A percentile compares a stretch with the other conserved stretches of the same genome.
These are phyloP conservation scores for Mortierella sp. DNA, from an alignment of 371 early-diverging fungal genomes.

Conservation along the genomic window DNA sequence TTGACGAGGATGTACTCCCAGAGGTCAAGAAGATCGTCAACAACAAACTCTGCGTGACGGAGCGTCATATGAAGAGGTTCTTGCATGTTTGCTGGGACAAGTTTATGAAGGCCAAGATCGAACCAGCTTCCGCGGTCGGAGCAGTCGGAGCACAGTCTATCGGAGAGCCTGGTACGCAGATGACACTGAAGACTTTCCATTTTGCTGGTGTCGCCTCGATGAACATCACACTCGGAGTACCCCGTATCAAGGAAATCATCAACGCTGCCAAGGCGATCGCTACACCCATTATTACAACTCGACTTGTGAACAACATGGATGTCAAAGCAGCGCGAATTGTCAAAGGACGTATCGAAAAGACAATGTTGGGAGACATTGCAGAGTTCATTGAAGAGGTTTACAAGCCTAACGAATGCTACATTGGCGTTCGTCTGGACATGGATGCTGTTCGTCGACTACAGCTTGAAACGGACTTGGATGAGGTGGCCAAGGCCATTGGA, in stretches of 20 bases:
- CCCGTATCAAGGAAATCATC: constrained; percentile 98
- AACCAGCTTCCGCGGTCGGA: constrained; percentile 91
- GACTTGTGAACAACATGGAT: constrained; percentile 72
- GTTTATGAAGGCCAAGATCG: constrained; percentile 90
- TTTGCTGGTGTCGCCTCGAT: constrained; percentile 99
- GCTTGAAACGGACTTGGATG: constrained; percentile 84
- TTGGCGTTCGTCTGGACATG: constrained; percentile 84
- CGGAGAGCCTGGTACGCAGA: constrained; percentile 99
- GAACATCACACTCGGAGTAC: constrained; percentile 99
- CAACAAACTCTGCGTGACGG: constrained; percentile 79
- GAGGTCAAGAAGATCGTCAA: constrained; percentile 66
- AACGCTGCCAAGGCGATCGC: constrained; percentile 92
- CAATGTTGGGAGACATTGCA: constrained; percentile 88
- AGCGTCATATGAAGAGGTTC: constrained; percentile 77
- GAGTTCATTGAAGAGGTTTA: constrained; percentile 94
- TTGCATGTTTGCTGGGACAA: constrained; percentile 83
- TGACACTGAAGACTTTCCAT: constrained; percentile 99
- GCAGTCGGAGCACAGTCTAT: constrained; percentile 99
- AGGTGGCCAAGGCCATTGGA: constrained; percentile 83
- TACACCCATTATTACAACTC: constrained; percentile 95
- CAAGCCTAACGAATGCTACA: constrained; percentile 76
- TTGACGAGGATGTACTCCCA: constrained; percentile 62
- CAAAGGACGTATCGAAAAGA: constrained; percentile 94
- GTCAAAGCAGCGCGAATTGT: constrained; percentile 91
- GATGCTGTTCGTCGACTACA: constrained; percentile 75